Conservation (phyloP, 306 rosid species). For the Prunus fruticosa region DNA sequence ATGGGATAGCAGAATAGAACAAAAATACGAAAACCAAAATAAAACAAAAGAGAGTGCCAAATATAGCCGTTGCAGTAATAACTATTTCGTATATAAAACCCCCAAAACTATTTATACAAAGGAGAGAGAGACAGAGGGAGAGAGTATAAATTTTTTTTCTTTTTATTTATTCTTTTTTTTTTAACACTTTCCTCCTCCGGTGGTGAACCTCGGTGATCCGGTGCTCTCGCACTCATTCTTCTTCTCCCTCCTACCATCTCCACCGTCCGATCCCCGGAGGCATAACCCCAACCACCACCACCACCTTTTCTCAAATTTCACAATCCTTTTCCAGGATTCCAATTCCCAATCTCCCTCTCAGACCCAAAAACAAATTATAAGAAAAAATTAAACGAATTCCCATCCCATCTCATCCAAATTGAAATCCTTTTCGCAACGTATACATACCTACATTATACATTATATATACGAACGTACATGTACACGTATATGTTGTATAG, state of each 20-base stretch:
- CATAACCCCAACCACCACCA: not conserved
- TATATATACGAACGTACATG: not conserved
- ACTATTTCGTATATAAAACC: not conserved
- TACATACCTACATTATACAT: not conserved
- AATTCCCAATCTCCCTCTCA: not conserved
- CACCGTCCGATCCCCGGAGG: slow-evolving; percentile 12
- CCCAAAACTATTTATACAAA: not conserved
- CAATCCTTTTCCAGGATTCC: not conserved
- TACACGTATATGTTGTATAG: not conserved
- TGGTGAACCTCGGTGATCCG: slow-evolving; percentile 46
- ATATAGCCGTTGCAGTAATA: slow-evolving; percentile 1
- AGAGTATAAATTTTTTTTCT: not conserved
- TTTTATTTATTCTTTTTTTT: not conserved
- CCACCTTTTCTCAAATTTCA: not conserved
- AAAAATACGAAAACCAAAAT: not conserved
- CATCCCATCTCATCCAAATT: not conserved
- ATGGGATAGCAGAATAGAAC: not conserved
- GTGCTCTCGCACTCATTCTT: slow-evolving; percentile 31
- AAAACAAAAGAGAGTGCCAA: not conserved
- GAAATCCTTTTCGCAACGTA: not conserved
- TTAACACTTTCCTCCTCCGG: slow-evolving; percentile 25
- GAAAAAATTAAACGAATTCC: not conserved
- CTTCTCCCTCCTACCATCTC: not conserved
- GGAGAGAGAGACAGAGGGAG: not conserved
- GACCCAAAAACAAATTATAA: not conserved